Percentiles rank a stretch among this genome's conserved stretches.
Evolutionary conservation across 2,329 filamentous ascomycete genomes (phyloP).

Genomic region (Phyllosticta paracitricarpa): DNA sequence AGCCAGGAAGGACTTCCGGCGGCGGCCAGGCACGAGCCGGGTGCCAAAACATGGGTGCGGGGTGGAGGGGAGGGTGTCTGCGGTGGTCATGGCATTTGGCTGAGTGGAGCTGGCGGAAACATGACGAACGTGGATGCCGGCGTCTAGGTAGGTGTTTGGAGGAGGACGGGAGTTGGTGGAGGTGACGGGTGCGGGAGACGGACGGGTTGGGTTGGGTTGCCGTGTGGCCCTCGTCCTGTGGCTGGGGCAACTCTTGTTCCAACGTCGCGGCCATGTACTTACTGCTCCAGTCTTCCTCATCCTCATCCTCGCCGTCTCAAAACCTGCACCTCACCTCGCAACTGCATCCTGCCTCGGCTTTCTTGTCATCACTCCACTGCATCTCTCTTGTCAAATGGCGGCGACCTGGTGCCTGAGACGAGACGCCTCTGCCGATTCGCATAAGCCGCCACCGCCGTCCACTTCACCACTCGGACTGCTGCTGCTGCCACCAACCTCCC

Average conservation of each 20-base stretch:
- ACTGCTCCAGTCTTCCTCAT: neutral
- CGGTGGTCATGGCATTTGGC: neutral
- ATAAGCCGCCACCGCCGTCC: neutral
- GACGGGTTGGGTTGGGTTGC: neutral
- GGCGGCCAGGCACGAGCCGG: neutral
- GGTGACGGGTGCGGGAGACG: neutral
- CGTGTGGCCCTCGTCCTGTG: neutral
- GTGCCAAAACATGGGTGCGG: neutral
- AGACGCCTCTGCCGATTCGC: neutral
- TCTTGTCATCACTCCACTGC: neutral
- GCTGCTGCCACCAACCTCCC: neutral
- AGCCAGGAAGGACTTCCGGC: neutral
- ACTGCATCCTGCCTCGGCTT: neutral
- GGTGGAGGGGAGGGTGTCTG: neutral
- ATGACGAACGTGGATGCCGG: neutral
- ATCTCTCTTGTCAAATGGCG: neutral
- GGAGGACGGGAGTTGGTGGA: neutral
- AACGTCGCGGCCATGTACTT: neutral
- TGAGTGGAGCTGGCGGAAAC: neutral
- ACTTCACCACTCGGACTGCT: neutral
- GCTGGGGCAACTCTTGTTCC: neutral
- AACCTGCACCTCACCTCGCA: neutral
- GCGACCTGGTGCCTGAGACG: neutral
- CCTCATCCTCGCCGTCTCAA: neutral
- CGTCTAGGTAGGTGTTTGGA: neutral